phyloP scores from a whole-genome alignment of 805 yeast genomes.

The Saturnispora sekii region DNA sequence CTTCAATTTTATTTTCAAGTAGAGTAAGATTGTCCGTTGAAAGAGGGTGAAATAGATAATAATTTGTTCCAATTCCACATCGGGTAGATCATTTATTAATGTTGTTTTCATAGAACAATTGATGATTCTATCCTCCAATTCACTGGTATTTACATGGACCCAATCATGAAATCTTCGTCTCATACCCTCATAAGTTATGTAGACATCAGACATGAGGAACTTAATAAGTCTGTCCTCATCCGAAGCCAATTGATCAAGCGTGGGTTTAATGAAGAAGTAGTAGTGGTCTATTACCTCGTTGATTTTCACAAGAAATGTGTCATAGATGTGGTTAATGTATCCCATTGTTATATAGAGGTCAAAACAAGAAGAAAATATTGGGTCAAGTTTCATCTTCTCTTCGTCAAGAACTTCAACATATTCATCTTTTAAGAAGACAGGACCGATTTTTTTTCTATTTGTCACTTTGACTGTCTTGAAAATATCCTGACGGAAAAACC shows the following conservation, averaged over 20 bases:
- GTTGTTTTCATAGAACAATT: slow-evolving; percentile 11
- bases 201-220: slow-evolving; percentile 10
- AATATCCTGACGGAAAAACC: slow-evolving; percentile 20
- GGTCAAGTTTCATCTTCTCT: slow-evolving; percentile 5
- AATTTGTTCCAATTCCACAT: slow-evolving; percentile 6
- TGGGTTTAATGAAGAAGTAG: slow-evolving; percentile 3
- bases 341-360: slow-evolving; percentile 17
- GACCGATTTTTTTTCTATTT: slow-evolving; percentile 14
- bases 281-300: slow-evolving; percentile 5
- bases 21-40: slow-evolving; percentile 15
- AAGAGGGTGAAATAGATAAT: slow-evolving; percentile 17
- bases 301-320: slow-evolving; percentile 9
- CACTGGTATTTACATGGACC: slow-evolving; percentile 14
- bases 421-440: slow-evolving; percentile 17
- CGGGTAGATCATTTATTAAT: not conserved
- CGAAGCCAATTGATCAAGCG: slow-evolving; percentile 3
- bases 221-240: slow-evolving; percentile 8
- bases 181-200: slow-evolving; percentile 13
- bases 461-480: slow-evolving; percentile 17
- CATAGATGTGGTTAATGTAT: slow-evolving; percentile 12
- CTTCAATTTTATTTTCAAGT: slow-evolving; percentile 15
- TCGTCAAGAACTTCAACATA: slow-evolving; percentile 12
- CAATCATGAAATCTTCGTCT: slow-evolving; percentile 19
- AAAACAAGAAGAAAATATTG: slow-evolving; percentile 15
- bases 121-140: slow-evolving; percentile 11